Percentiles rank a stretch among this genome's conserved stretches.
These are phyloP conservation scores for Earliella scabrosa DNA, from an alignment of 1,284 basidiomycete species.

Conservation along the genomic window DNA sequence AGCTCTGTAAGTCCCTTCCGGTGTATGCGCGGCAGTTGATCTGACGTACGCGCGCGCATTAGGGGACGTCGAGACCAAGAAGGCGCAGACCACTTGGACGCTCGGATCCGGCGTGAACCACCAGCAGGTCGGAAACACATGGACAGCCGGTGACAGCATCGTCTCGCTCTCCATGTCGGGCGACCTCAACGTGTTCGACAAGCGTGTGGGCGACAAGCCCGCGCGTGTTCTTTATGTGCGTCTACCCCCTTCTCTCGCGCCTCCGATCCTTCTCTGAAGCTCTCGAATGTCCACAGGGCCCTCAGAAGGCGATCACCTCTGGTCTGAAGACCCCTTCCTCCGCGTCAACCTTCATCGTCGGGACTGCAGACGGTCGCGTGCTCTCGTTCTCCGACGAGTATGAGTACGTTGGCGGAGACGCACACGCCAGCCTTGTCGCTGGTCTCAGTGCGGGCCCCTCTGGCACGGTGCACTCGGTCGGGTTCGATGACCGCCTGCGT, in stretches of 20 bases:
- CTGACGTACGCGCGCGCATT: too few species aligned
- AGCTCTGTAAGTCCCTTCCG: conserved; percentile 66
- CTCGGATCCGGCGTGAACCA: conserved; percentile 71
- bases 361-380: conserved; percentile 84
- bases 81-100: conserved; percentile 70
- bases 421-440: conserved; percentile 76
- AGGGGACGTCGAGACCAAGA: conserved; percentile 84
- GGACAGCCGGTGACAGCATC: conserved; percentile 74
- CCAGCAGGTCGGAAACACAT: conserved; percentile 92
- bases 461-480: conserved; percentile 69
- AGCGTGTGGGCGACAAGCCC: conserved; percentile 63
- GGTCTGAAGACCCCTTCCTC: conserved; percentile 47
- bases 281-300: conserved; percentile 51
- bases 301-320: conserved; percentile 82
- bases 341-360: conserved; percentile 74
- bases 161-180: conserved; percentile 89
- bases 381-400: conserved; percentile 65
- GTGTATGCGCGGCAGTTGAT: too few species aligned
- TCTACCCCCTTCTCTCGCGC: conserved; percentile 1
- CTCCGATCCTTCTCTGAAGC: background rate
- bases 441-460: conserved; percentile 58
- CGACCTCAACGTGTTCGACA: conserved; percentile 85
- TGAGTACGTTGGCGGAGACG: conserved; percentile 59
- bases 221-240: conserved; percentile 65
- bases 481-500: conserved; percentile 81